A percentile compares a stretch with the other conserved stretches of the same genome.
These are phyloP conservation scores for Lagerstroemia speciosa DNA, from an alignment of 345 rosid genomes.

Conservation along the genomic window DNA sequence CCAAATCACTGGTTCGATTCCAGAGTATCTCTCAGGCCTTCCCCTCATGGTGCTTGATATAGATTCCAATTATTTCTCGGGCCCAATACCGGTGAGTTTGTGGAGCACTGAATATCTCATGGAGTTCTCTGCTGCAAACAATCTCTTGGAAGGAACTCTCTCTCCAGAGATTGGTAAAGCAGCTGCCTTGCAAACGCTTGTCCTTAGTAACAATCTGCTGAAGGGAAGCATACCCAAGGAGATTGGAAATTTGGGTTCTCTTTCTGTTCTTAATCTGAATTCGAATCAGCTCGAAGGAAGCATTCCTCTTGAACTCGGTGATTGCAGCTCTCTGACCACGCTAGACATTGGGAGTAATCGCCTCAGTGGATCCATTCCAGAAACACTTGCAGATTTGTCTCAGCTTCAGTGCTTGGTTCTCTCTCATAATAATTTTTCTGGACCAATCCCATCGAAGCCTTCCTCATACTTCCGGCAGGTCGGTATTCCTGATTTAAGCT, in stretches of 20 bases:
- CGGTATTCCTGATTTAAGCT: slow-evolving; percentile 63
- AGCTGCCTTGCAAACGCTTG: slow-evolving; percentile 43
- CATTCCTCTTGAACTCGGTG: slow-evolving; percentile 60
- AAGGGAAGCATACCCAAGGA: slow-evolving; percentile 56
- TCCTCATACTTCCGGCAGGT: slow-evolving; percentile 56
- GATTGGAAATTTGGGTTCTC: slow-evolving; percentile 52
- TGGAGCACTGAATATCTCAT: slow-evolving; percentile 54
- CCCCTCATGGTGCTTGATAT: slow-evolving; percentile 66
- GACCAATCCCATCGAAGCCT: slow-evolving; percentile 53
- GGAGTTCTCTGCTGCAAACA: slow-evolving; percentile 73
- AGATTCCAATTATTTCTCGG: slow-evolving; percentile 69
- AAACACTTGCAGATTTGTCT: slow-evolving; percentile 39
- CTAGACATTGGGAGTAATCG: slow-evolving; percentile 72
- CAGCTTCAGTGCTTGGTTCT: slow-evolving; percentile 80
- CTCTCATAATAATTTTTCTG: slow-evolving; percentile 65
- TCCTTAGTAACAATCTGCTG: slow-evolving; percentile 51
- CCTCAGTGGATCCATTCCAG: slow-evolving; percentile 65
- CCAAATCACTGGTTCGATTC: slow-evolving; percentile 47
- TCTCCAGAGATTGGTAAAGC: slow-evolving; percentile 59
- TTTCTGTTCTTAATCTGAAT: slow-evolving; percentile 63
- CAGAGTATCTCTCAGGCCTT: slow-evolving; percentile 52
- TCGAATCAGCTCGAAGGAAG: slow-evolving; percentile 54
- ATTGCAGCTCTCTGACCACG: slow-evolving; percentile 58
- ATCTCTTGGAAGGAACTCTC: slow-evolving; percentile 47
- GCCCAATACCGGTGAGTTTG: slow-evolving; percentile 45